phyloP scores from a whole-genome alignment of 768 basidiomycete genomes.

The Clavaria fumosa region DNA sequence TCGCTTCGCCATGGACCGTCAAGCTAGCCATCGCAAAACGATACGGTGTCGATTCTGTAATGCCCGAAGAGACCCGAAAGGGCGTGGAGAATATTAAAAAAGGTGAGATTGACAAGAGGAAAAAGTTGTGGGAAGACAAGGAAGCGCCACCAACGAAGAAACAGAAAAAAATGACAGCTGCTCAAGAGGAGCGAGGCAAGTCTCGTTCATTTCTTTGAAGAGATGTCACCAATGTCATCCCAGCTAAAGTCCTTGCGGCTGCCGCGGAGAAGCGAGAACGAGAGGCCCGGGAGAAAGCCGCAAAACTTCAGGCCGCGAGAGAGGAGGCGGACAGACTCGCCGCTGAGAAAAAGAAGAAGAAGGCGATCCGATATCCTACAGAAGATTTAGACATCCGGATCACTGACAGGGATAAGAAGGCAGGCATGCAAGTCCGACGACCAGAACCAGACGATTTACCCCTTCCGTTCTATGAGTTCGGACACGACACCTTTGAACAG shows the following conservation, averaged over 20 bases:
- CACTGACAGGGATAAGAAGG: constrained; percentile 70
- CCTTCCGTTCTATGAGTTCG: constrained; percentile 54
- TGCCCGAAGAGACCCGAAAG: constrained; percentile 73
- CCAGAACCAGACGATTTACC: constrained; percentile 46
- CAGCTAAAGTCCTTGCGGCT: constrained; percentile 14
- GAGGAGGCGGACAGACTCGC: constrained; percentile 59
- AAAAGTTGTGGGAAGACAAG: constrained; percentile 82
- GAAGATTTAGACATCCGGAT: constrained; percentile 80
- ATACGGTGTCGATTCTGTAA: constrained; percentile 72
- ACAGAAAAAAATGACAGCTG: constrained; percentile 61
- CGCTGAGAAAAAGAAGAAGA: constrained; percentile 77
- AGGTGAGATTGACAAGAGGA: constrained; percentile 84
- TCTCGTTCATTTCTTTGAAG: constrained; percentile 3
- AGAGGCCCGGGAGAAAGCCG: constrained; percentile 55
- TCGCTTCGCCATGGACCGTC: constrained; percentile 93
- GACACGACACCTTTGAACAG: constrained; percentile 58
- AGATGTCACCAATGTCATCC: constrained; percentile 14
- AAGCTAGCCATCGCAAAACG: constrained; percentile 71
- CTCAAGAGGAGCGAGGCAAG: constrained; percentile 62
- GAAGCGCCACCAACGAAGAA: constrained; percentile 72
- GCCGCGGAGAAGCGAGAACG: constrained; percentile 49
- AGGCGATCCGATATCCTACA: constrained; percentile 81
- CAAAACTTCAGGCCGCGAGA: constrained; percentile 46
- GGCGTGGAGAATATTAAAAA: constrained; percentile 71
- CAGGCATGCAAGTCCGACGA: constrained; percentile 51